A percentile compares a stretch with the other conserved stretches of the same genome.
phyloP scores from a whole-genome alignment of 1,284 basidiomycete genomes.

The Ustilago loliicola region DNA sequence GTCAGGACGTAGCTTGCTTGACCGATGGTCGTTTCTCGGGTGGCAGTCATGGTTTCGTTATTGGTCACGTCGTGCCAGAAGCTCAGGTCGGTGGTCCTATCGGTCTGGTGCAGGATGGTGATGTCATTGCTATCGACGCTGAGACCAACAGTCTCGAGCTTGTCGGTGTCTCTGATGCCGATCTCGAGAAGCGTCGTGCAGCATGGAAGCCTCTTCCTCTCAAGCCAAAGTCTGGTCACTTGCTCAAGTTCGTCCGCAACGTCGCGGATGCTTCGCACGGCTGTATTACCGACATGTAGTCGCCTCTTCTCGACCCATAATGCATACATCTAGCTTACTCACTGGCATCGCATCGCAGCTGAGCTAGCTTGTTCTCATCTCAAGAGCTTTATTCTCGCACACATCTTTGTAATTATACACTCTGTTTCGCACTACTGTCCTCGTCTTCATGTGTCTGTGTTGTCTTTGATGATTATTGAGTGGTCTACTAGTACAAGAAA shows the following conservation, averaged over 20 bases:
- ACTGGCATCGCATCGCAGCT: too few species aligned
- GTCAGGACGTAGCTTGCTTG: conserved; percentile 88
- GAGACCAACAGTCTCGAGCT: conserved; percentile 85
- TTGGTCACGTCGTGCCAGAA: conserved; percentile 93
- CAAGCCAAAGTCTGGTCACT: conserved; percentile 81
- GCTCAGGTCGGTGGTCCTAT: conserved; percentile 91
- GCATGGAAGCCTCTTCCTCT: conserved; percentile 85
- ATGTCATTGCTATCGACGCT: conserved; percentile 82
- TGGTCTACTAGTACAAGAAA: neutral
- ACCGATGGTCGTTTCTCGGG: conserved; percentile 98
- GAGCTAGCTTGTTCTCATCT: neutral
- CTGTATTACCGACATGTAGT: conserved; percentile 84
- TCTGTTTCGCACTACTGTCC: neutral
- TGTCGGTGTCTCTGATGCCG: conserved; percentile 77
- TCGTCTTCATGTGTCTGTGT: neutral
- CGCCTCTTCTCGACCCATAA: neutral
- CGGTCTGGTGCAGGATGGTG: conserved; percentile 87
- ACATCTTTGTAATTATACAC: conserved; percentile 19
- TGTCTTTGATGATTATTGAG: neutral
- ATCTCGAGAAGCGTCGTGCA: conserved; percentile 78
- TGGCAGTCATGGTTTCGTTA: conserved; percentile 79
- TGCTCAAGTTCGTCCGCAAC: conserved; percentile 67
- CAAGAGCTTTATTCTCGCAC: neutral
- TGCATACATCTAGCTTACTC: too few species aligned
- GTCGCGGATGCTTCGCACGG: conserved; percentile 80